Evolutionary conservation across 2,329 filamentous ascomycete genomes (phyloP), one percentile per base, ranked within the genome.

Genomic region (Arthrobotrys pseudoclavata): DNA sequence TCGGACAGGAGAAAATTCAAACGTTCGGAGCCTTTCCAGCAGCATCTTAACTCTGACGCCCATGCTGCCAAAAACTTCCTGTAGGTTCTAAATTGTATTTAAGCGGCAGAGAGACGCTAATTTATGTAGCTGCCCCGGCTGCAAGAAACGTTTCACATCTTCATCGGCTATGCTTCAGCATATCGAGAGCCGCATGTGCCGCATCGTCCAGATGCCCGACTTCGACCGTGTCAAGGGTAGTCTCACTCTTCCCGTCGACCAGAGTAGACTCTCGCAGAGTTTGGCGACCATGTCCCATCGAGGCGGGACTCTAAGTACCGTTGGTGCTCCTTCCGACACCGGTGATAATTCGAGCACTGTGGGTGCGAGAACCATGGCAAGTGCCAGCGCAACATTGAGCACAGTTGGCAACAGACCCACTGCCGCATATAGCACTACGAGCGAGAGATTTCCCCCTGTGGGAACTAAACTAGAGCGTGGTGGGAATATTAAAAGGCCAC

Each of bases 131-230:
- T 78, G 75, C 24, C 68, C 61, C 22, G 68, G 68, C 1, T 78
- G 75, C 34, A 78, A 68, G 12, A 71, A 69, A 15, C 66, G 45
- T 10, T 78, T 78, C 37, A 13, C 61, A 7, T 71, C 75, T 15
- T 70, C 68, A 4, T 72, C 75, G 7, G 75, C 75, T 24, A 68
- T 78, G 37, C 47, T 70, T 10, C 75, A 78, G 24, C 75, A 78
- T 45, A 31, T 78, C 34, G 75, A 78, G 40, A 72, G 61, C 12
- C 37, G 62, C 31, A 55, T 55, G 55, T 78, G 75, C 22, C 61
- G 75, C 13, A 66, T 76, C 42, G 34, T 20, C 9, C 26, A 64
- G 13, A 70, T 48, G 60, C 4, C 20, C 3, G 50, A 52, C 24
- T 67, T 61, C 24, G 57, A 66, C 3, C 26, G 61, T 4, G 64